Conservation (phyloP, 805 yeast species). For the Cyberlindnera petersonii region DNA sequence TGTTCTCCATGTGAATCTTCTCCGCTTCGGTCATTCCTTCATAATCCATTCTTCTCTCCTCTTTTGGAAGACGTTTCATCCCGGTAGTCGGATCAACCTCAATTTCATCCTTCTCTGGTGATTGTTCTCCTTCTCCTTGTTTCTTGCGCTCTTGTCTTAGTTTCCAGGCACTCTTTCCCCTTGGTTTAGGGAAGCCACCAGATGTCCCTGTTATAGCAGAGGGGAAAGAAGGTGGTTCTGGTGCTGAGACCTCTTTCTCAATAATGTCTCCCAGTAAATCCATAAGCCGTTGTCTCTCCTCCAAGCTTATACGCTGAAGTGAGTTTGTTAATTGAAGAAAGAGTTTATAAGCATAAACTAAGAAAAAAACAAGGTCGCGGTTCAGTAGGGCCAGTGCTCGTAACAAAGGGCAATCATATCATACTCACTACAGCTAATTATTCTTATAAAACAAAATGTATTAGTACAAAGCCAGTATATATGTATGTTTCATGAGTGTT, state of each 20-base stretch:
- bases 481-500: not conserved
- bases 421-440: too few species aligned
- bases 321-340: too few species aligned
- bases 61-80: constrained; percentile 83
- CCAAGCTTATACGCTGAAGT: too few species aligned
- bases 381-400: too few species aligned
- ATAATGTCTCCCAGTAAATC: constrained; percentile 92
- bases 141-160: constrained; percentile 83
- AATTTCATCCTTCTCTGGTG: constrained; percentile 62
- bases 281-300: too few species aligned
- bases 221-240: constrained; percentile 88
- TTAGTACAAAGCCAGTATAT: too few species aligned
- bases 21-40: constrained; percentile 54
- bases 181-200: constrained; percentile 81
- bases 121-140: constrained; percentile 87
- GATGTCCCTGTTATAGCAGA: constrained; percentile 49
- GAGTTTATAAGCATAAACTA: too few species aligned
- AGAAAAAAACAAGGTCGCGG: too few species aligned
- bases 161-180: constrained; percentile 79
- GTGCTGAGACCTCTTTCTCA: constrained; percentile 86
- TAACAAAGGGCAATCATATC: too few species aligned
- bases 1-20: constrained; percentile 72
- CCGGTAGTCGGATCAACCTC: constrained; percentile 79
- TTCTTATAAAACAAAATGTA: too few species aligned
- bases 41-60: constrained; percentile 61